phyloP scores from a whole-genome alignment of 164 flowering plant species.

The Liquidambar formosana region DNA sequence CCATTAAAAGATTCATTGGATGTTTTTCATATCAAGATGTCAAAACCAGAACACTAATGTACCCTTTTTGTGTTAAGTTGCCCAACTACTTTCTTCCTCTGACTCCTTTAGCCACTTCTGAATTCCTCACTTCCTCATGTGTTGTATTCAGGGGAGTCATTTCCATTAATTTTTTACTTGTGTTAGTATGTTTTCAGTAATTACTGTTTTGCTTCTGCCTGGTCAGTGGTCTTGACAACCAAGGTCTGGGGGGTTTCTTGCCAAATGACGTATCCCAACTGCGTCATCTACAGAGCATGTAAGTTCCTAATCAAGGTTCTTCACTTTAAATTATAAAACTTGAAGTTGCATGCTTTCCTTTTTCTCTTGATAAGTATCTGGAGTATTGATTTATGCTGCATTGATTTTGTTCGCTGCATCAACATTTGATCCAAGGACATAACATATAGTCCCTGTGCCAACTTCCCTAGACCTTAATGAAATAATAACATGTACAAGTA shows the following conservation, averaged over 20 bases:
- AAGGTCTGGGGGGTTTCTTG: slow-evolving; percentile 86
- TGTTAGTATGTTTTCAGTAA: slow-evolving; percentile 1
- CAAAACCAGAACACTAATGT: too few species aligned
- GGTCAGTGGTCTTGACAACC: slow-evolving; percentile 89
- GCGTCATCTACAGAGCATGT: slow-evolving; percentile 82
- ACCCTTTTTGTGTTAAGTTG: too few species aligned
- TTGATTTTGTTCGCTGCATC: background rate
- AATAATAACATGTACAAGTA: background rate
- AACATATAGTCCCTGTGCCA: background rate
- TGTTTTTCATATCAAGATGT: too few species aligned
- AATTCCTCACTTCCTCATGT: too few species aligned
- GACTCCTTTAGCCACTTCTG: too few species aligned
- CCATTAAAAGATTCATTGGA: too few species aligned
- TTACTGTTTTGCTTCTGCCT: slow-evolving; percentile 15
- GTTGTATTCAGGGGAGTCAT: too few species aligned
- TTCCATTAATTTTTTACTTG: too few species aligned
- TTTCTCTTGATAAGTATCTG: too few species aligned
- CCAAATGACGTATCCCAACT: slow-evolving; percentile 73
- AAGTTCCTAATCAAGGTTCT: slow-evolving; percentile 24
- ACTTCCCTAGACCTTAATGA: background rate
- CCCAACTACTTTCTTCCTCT: too few species aligned
- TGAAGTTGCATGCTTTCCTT: background rate
- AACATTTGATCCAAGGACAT: too few species aligned
- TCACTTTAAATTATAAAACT: background rate
- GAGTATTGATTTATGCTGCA: background rate